Base-by-base conservation (phyloP, 2,329 filamentous ascomycete genomes). In the Fusarium staphyleae region DNA sequence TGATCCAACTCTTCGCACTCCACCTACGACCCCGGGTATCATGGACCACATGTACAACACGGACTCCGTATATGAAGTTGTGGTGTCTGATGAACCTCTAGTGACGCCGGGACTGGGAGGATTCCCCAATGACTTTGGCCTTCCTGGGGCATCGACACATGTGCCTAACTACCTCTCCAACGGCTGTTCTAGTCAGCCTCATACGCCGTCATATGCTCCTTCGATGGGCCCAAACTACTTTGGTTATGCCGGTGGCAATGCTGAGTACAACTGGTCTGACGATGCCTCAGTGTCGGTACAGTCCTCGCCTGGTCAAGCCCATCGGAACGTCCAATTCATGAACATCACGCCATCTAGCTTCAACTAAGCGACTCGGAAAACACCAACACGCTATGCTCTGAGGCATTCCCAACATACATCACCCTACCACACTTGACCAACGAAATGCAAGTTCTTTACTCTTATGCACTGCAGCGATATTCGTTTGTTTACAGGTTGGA, bases 221-320 rank as follows among this genome's bases (percentile, higher is more conserved):
- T 72, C 73, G 45, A 74, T 82, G 65, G 74, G 75, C 1, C 72
- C 75, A 9, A 66, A 70, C 9, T 81, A 78, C 41, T 76, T 75
- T 45, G 68, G 65, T 22, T 72, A 68, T 44, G 70, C 72, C 48
- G 70, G 67, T 28, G 70, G 63, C 24, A 79, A 77, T 33, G 67
- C 77, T 13, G 80, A 84, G 56, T 83, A 80, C 63, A 78, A 78
- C 61, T 84, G 82, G 75, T 76, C 81, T 5, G 74, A 77, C 42
- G 74, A 77, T 34, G 74, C 78, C 29, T 74, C 77, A 2, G 48
- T 74, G 19, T 68, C 71, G 6, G 60, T 68, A 24, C 71, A 71
- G 37, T 64, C 70, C 3, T 75, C 74, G 11, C 69, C 72, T 3
- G 68, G 66, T 9, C 69, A 72, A 48, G 67, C 48, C 57, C 59